Percentiles rank a stretch among this genome's conserved stretches.
Evolutionary conservation across 2,329 filamentous ascomycete genomes (phyloP).

Genomic region (Exophiala viscosa): DNA sequence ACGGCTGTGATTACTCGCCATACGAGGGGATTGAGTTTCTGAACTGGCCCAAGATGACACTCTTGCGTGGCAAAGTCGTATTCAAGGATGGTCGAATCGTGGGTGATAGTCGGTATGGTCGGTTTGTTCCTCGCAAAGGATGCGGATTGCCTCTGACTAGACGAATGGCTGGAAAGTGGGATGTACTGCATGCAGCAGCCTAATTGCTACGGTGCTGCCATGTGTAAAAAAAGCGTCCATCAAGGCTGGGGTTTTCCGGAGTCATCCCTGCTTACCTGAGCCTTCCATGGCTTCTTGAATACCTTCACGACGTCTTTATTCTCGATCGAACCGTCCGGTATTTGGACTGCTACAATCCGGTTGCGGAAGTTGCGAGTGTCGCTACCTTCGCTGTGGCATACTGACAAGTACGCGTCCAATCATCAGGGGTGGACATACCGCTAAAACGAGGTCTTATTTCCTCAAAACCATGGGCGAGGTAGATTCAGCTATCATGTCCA

Average conservation of each 20-base stretch:
- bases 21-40: slow-evolving; percentile 33
- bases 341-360: too few relatives aligned
- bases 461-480: too few relatives aligned
- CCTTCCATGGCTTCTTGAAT: too few relatives aligned
- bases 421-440: too few relatives aligned
- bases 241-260: background rate
- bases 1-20: slow-evolving; percentile 36
- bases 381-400: too few relatives aligned
- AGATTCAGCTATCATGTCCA: too few relatives aligned
- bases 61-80: slow-evolving; percentile 33
- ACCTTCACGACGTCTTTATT: too few relatives aligned
- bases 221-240: background rate
- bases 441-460: too few relatives aligned
- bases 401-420: too few relatives aligned
- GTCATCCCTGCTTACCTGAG: too few relatives aligned
- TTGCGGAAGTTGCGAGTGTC: too few relatives aligned
- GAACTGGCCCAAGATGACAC: slow-evolving; percentile 36
- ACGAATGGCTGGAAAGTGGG: background rate
- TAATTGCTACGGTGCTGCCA: background rate
- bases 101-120: background rate
- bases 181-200: background rate
- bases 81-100: slow-evolving; percentile 20
- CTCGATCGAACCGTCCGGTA: too few relatives aligned
- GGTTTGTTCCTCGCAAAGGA: background rate
- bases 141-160: background rate